Evolutionary conservation across 2,329 filamentous ascomycete genomes (phyloP).

Genomic region (Exophiala sp.): DNA sequence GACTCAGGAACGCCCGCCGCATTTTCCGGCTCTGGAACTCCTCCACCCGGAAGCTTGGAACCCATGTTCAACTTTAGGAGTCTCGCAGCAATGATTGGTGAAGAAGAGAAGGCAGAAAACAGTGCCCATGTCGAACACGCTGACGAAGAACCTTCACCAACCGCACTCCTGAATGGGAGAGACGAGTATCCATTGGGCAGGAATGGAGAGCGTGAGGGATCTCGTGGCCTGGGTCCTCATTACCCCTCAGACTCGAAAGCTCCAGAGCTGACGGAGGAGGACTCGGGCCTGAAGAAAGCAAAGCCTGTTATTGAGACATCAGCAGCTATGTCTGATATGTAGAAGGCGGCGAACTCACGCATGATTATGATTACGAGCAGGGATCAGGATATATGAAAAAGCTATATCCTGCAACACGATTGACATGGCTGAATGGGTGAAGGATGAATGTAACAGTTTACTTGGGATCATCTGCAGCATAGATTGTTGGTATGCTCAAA

Average conservation of each 20-base stretch:
- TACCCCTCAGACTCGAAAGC: constrained; percentile 9
- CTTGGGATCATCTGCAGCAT: not conserved
- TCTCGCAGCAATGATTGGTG: constrained; percentile 77
- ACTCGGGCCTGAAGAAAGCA: constrained; percentile 2
- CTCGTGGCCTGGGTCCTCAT: constrained; percentile 2
- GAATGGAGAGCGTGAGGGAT: not conserved
- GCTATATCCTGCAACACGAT: too few relatives aligned
- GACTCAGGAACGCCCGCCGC: constrained; percentile 57
- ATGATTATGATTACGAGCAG: too few relatives aligned
- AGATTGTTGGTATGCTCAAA: constrained; percentile 1
- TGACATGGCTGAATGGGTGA: too few relatives aligned
- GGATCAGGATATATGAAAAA: too few relatives aligned
- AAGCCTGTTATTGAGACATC: constrained; percentile 7
- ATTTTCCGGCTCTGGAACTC: constrained; percentile 36
- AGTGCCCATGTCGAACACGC: constrained; percentile 38
- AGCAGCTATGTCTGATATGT: constrained; percentile 14
- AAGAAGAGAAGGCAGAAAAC: constrained; percentile 50
- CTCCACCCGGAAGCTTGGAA: constrained; percentile 54
- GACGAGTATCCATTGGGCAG: constrained; percentile 1
- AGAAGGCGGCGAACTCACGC: not conserved
- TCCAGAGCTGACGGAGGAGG: constrained; percentile 1
- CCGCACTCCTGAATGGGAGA: not conserved
- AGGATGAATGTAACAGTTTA: not conserved
- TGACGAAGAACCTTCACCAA: constrained; percentile 9
- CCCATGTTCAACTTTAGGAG: constrained; percentile 91